Evolutionary conservation across 805 yeast species (phyloP).

Genomic region (Metschnikowia cubensis): DNA sequence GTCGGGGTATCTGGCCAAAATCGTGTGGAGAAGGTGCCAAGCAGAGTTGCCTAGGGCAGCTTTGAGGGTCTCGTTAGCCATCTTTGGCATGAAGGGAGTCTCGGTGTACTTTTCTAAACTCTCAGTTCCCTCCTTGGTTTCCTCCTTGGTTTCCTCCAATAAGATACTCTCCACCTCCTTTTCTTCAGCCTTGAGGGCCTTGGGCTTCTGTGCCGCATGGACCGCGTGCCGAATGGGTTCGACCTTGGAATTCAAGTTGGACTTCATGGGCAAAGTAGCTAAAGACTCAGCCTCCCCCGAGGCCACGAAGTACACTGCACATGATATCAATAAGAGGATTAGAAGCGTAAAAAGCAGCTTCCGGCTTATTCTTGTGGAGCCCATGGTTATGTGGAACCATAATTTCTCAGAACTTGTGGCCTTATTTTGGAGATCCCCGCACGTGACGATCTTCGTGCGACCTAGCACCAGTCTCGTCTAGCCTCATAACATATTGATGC

Average conservation of each 20-base stretch:
- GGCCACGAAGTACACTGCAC: slow-evolving; percentile 19
- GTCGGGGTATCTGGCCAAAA: slow-evolving; percentile 89
- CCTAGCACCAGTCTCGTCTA: too few species aligned
- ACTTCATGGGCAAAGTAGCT: slow-evolving; percentile 1
- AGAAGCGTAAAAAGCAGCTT: slow-evolving; percentile 14
- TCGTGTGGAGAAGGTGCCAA: slow-evolving; percentile 88
- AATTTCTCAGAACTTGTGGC: background rate
- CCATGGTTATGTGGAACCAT: background rate
- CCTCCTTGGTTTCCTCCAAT: background rate
- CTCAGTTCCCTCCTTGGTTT: background rate
- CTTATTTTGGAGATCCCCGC: background rate
- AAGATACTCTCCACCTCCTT: background rate
- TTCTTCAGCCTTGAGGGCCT: background rate
- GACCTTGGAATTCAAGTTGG: background rate
- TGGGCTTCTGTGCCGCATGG: background rate
- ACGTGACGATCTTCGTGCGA: background rate
- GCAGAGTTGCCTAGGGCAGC: slow-evolving; percentile 89
- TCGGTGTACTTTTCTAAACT: slow-evolving; percentile 22
- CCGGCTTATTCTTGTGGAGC: slow-evolving; percentile 6
- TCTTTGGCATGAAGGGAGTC: slow-evolving; percentile 82
- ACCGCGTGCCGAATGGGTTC: background rate
- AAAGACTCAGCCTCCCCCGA: slow-evolving; percentile 15
- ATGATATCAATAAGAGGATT: slow-evolving; percentile 12
- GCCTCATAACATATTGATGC: too few species aligned
- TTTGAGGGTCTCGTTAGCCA: slow-evolving; percentile 79